These are phyloP conservation scores for Kalmusia sp. DNA, from an alignment of 2,329 filamentous ascomycete genomes.

Conservation along the genomic window DNA sequence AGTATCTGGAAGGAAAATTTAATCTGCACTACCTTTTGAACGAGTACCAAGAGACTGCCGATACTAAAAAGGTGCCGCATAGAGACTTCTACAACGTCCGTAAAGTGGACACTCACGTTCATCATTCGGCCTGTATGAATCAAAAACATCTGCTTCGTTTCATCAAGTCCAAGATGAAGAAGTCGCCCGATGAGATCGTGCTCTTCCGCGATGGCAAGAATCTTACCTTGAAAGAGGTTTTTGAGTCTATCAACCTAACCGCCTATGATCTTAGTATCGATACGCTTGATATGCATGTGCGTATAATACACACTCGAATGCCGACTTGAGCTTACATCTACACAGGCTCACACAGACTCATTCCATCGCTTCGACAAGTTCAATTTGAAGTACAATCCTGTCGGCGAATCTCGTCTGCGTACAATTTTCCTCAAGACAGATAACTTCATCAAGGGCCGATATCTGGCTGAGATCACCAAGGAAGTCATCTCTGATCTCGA, in stretches of 20 bases:
- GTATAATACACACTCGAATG: constrained; percentile 41
- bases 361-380: constrained; percentile 99
- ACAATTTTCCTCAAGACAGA: constrained; percentile 99
- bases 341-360: constrained; percentile 91
- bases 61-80: constrained; percentile 97
- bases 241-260: constrained; percentile 95
- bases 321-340: constrained; percentile 13
- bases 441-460: constrained; percentile 95
- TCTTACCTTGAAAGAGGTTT: constrained; percentile 89
- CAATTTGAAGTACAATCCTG: constrained; percentile 97
- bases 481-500: constrained; percentile 97
- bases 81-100: constrained; percentile 99
- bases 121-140: constrained; percentile 99
- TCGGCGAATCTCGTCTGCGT: constrained; percentile 91
- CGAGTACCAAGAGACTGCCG: constrained; percentile 96
- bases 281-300: constrained; percentile 96
- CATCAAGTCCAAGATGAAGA: constrained; percentile 99
- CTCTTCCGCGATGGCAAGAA: constrained; percentile 91
- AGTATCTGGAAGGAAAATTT: constrained; percentile 97
- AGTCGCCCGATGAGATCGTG: constrained; percentile 91
- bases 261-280: constrained; percentile 98
- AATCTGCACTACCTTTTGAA: constrained; percentile 93
- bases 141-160: constrained; percentile 98
- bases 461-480: constrained; percentile 95
- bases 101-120: constrained; percentile 98